Conservation (phyloP, 23 red algal genomes). For the Gracilaria caudata region DNA sequence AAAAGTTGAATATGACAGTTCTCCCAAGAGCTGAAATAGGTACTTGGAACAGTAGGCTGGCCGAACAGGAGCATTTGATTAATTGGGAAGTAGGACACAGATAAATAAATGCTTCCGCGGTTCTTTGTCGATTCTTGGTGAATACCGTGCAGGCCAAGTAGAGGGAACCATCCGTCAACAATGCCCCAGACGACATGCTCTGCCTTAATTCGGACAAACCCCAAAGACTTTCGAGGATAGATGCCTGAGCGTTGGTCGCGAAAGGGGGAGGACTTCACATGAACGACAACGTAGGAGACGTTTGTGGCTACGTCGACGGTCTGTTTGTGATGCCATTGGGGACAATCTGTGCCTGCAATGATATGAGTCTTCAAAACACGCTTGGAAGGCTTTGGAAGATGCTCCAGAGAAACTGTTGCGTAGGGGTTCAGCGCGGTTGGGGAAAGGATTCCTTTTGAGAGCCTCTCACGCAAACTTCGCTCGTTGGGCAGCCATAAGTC, state of each 20-base stretch:
- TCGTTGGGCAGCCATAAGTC: conserved; percentile 63
- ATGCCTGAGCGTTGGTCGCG: conserved; percentile 31
- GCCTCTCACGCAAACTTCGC: conserved; percentile 47
- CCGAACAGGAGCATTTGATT: conserved; percentile 39
- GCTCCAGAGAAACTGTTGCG: conserved; percentile 68
- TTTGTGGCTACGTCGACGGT: conserved; percentile 67
- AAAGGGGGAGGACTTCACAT: conserved; percentile 55
- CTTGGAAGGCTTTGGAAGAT: conserved; percentile 62
- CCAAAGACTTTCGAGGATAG: conserved; percentile 60
- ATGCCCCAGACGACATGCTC: conserved; percentile 54
- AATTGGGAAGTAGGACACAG: conserved; percentile 59
- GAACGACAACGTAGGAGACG: conserved; percentile 60
- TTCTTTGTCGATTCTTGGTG: conserved; percentile 57
- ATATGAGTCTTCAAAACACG: conserved; percentile 69
- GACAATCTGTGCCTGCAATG: conserved; percentile 60
- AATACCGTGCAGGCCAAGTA: conserved; percentile 49
- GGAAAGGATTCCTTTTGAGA: conserved; percentile 38
- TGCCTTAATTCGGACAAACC: conserved; percentile 65
- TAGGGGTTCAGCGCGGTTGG: conserved; percentile 56
- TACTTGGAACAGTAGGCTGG: conserved; percentile 58
- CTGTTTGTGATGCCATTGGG: conserved; percentile 50
- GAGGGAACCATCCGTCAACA: conserved; percentile 63
- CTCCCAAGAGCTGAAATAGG: conserved; percentile 43
- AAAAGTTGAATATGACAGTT: conserved; percentile 69
- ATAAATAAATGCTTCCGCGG: conserved; percentile 42